Percentiles rank a stretch among this genome's conserved stretches.
Conservation (phyloP, 1,139 yeast species). For the Geotrichum citri-aurantii region DNA sequence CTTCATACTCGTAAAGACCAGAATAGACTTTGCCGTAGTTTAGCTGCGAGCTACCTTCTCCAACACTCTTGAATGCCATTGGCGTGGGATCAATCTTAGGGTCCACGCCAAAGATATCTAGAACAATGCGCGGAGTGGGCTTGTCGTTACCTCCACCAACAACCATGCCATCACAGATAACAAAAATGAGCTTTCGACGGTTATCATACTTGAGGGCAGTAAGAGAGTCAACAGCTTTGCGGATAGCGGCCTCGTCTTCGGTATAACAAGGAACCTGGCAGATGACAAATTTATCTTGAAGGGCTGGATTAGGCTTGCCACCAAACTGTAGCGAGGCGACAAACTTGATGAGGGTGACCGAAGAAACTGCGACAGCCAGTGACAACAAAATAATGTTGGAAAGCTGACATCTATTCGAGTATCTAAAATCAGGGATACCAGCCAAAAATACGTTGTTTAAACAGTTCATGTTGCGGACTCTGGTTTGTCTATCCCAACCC, state of each 20-base stretch:
- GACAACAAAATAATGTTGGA: constrained; percentile 38
- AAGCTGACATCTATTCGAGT: constrained; percentile 38
- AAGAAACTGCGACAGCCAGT: constrained; percentile 36
- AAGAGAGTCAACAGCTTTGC: constrained; percentile 40
- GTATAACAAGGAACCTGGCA: constrained; percentile 43
- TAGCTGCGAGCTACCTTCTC: constrained; percentile 38
- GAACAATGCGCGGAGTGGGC: constrained; percentile 39
- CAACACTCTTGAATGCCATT: constrained; percentile 37
- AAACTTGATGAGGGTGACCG: constrained; percentile 38
- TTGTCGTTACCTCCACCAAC: constrained; percentile 40
- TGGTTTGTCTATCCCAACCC: constrained; percentile 26
- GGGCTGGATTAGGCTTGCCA: constrained; percentile 34
- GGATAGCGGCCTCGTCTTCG: constrained; percentile 39
- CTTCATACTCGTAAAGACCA: constrained; percentile 39
- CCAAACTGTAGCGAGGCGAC: constrained; percentile 39
- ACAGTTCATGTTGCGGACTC: constrained; percentile 33
- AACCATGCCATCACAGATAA: constrained; percentile 41
- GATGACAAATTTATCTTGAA: constrained; percentile 38
- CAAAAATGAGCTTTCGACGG: constrained; percentile 36
- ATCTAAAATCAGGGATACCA: constrained; percentile 37
- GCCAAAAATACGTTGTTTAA: constrained; percentile 35
- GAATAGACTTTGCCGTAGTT: constrained; percentile 40
- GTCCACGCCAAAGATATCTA: constrained; percentile 40
- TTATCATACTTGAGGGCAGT: constrained; percentile 38
- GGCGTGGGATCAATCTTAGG: constrained; percentile 37